phyloP scores from a whole-genome alignment of 805 yeast genomes.

The Candida koratica region DNA sequence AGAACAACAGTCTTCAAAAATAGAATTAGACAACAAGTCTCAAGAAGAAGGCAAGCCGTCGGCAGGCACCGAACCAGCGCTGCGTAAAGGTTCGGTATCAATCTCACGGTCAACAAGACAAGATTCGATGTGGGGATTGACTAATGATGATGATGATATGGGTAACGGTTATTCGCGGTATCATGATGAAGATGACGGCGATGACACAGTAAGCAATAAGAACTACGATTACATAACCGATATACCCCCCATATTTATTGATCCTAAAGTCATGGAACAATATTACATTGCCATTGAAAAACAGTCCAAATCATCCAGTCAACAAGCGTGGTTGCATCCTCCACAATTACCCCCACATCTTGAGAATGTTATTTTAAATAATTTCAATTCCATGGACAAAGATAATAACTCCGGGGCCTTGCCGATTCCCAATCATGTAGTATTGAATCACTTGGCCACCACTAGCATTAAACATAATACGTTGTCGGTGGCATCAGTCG shows the following conservation, averaged over 20 bases:
- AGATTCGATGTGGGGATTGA: slow-evolving; percentile 61
- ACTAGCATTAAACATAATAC: slow-evolving; percentile 92
- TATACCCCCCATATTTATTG: slow-evolving; percentile 81
- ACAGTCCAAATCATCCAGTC: slow-evolving; percentile 53
- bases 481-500: slow-evolving; percentile 87
- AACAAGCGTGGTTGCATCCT: slow-evolving; percentile 76
- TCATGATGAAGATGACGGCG: slow-evolving; percentile 52
- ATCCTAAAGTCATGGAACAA: slow-evolving; percentile 83
- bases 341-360: slow-evolving; percentile 97
- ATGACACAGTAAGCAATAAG: slow-evolving; percentile 11
- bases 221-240: slow-evolving; percentile 51
- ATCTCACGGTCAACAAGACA: slow-evolving; percentile 32
- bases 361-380: slow-evolving; percentile 87
- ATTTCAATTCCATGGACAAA: slow-evolving; percentile 52
- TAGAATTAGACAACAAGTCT: background rate
- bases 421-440: slow-evolving; percentile 94
- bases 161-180: slow-evolving; percentile 77
- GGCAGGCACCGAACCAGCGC: slow-evolving; percentile 11
- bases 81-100: slow-evolving; percentile 30
- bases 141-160: slow-evolving; percentile 74
- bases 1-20: slow-evolving; percentile 5
- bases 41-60: slow-evolving; percentile 4
- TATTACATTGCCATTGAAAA: slow-evolving; percentile 74
- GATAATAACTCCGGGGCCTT: slow-evolving; percentile 85
- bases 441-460: slow-evolving; percentile 90